Evolutionary conservation across 2,329 filamentous ascomycete genomes (phyloP), one percentile per base, ranked within the genome.

Genomic region (Gliomastix tumulicola): DNA sequence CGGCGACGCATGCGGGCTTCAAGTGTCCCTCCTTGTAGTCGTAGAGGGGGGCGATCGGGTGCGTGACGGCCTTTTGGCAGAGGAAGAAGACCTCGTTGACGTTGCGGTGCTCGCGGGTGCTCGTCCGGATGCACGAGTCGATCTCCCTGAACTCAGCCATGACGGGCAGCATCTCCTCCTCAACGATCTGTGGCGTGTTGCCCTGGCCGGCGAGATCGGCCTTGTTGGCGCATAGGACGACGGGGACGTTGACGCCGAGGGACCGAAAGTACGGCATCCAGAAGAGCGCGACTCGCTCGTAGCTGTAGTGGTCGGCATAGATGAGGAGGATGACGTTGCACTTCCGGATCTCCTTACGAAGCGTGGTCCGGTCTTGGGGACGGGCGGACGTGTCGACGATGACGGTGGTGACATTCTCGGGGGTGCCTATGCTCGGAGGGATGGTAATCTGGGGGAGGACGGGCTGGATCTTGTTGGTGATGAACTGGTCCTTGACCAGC

Each of bases 61-160:
- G 89, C 3, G 89, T 96, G 49, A 98, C 90, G 15, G 92, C 92
- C 56, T 97, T 97, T 60, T 98, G 92, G 59, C 92, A 98, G 12
- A 98, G 79, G 53, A 95, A 97, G 65, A 98, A 97, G 41, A 90
- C 88, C 59, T 90, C 89, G 57, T 95, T 94, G 56, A 96, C 86
- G 59, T 96, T 96, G 49, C 84, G 81, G 54, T 95, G 88, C 51
- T 95, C 87, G 49, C 87, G 79, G 16, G 90, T 88, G 60, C 89
- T 97, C 8, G 89, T 88, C 38, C 92, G 78, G 55, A 98, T 97
- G 62, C 92, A 98, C 1, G 89, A 95, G 57, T 98, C 92, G 45
- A 98, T 96, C 60, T 97, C 92, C 55, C 95, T 90, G 64, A 97
- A 98, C 63, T 98, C 92, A 42, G 86, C 83, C 92, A 98, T 96